Base-by-base conservation (phyloP, 2,329 filamentous ascomycete genomes). In the Penicillium hesseltinei region DNA sequence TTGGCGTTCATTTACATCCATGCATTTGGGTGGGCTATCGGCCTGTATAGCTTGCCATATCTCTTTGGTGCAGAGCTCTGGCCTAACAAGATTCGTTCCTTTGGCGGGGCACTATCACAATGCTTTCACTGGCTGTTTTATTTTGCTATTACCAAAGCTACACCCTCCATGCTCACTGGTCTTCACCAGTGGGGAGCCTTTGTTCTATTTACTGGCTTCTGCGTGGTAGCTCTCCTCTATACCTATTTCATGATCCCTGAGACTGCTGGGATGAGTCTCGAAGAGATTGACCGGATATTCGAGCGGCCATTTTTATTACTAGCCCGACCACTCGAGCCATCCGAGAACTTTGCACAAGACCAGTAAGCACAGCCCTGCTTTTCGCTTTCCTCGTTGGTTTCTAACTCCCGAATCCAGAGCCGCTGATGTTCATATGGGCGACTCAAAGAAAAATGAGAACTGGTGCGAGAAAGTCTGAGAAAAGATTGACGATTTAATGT, bases 71-170 rank as follows among this genome's bases (percentile, higher is more conserved):
- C 68, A 2, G 78, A 80, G 58, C 58, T 80, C 0, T 80, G 77
- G 77, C 77, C 78, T 5, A 79, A 79, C 58, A 70, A 71, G 5
- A 72, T 80, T 52, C 75, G 78, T 0, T 78, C 77, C 0, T 79
- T 79, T 59, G 77, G 78, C 23, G 69, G 65, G 4, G 73, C 77
- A 1, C 43, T 79, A 1, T 59, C 66, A 1, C 72, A 75, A 45
- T 66, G 60, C 4, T 78, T 77, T 56, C 76, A 78, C 63, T 78
- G 75, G 77, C 65, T 78, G 0, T 79, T 79, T 60, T 70, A 71
- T 61, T 79, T 71, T 46, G 77, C 66, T n/a, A 65, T 78, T 35
- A 73, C 68, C 25, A 66, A 64, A 11, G 73, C 64, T 5, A 62
- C 67, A 1, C 75, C 77, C 3, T 72, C 71, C 0, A 61, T 79